Percentiles rank a stretch among this genome's conserved stretches.
Conservation (phyloP, 1,284 basidiomycete species). For the Pisolithus thermaeus region DNA sequence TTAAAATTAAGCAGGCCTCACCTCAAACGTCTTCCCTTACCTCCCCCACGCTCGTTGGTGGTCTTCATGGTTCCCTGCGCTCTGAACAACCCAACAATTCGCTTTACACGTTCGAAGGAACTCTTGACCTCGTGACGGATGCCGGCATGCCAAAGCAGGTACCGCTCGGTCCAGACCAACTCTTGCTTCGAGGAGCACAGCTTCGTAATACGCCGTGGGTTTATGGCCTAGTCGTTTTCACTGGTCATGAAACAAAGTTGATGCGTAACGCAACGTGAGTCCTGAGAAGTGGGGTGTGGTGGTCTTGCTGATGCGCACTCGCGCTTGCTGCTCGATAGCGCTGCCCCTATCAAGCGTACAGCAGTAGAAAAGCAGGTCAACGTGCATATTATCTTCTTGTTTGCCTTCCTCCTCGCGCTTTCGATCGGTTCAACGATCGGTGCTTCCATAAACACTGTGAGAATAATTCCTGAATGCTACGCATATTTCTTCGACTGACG, state of each 20-base stretch:
- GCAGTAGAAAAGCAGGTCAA: slow-evolving; percentile 97
- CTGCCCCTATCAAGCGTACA: slow-evolving; percentile 94
- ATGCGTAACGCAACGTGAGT: slow-evolving; percentile 94
- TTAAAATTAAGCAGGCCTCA: slow-evolving; percentile 97
- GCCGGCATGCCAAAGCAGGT: slow-evolving; percentile 70
- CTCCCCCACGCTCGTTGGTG: slow-evolving; percentile 68
- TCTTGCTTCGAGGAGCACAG: slow-evolving; percentile 92
- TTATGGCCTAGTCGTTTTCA: slow-evolving; percentile 94
- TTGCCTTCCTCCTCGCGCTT: slow-evolving; percentile 80
- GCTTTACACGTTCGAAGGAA: slow-evolving; percentile 92
- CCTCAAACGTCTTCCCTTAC: slow-evolving; percentile 77
- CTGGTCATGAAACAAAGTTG: slow-evolving; percentile 97
- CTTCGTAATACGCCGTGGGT: slow-evolving; percentile 96
- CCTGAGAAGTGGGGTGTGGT: too few relatives aligned
- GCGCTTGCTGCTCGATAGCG: slow-evolving; percentile 38
- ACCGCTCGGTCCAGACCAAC: slow-evolving; percentile 91
- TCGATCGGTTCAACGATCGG: slow-evolving; percentile 93
- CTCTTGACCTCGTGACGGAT: slow-evolving; percentile 60
- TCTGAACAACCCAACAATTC: slow-evolving; percentile 98
- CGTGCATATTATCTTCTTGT: slow-evolving; percentile 94
- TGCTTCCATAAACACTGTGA: slow-evolving; percentile 71
- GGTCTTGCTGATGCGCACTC: not conserved
- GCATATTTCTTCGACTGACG: too few relatives aligned
- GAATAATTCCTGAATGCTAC: not conserved
- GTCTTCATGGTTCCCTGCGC: slow-evolving; percentile 78